These are phyloP conservation scores for Vinca minor DNA, from an alignment of 257 asterid genomes.

Conservation along the genomic window DNA sequence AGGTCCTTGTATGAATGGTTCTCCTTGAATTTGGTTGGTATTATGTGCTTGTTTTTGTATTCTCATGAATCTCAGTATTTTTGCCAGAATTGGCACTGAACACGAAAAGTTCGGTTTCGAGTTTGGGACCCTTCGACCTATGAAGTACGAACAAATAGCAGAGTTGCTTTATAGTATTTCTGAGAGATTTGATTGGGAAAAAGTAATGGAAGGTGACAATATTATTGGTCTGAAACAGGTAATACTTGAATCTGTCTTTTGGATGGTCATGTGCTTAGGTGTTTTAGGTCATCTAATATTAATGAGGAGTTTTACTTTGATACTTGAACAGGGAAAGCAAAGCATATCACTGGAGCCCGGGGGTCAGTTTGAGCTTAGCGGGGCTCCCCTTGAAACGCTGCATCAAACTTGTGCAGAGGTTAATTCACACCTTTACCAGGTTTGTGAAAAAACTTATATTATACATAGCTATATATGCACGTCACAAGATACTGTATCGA, in stretches of 20 bases:
- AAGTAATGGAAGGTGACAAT: slow-evolving; percentile 81
- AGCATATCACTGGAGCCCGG: slow-evolving; percentile 97
- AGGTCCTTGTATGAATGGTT: too few species aligned
- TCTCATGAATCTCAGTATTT: slow-evolving; percentile 7
- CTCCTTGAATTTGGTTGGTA: too few species aligned
- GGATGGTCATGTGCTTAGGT: neutral
- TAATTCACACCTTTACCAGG: slow-evolving; percentile 97
- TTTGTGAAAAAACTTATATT: slow-evolving; percentile 15
- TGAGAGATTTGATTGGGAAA: slow-evolving; percentile 99
- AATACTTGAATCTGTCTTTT: neutral
- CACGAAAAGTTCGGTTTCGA: slow-evolving; percentile 97
- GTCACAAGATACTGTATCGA: neutral
- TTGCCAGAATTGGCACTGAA: slow-evolving; percentile 92
- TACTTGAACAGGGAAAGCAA: slow-evolving; percentile 62
- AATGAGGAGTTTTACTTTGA: neutral
- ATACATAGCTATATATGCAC: neutral
- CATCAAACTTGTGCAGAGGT: slow-evolving; percentile 99
- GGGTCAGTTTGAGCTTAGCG: slow-evolving; percentile 97
- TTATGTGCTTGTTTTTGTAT: neutral
- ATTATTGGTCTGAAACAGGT: slow-evolving; percentile 97
- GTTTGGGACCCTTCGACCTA: slow-evolving; percentile 60
- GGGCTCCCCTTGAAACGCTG: slow-evolving; percentile 93
- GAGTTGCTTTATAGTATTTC: slow-evolving; percentile 77
- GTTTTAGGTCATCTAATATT: neutral
- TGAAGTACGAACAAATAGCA: slow-evolving; percentile 82